Conservation (phyloP, 2,329 filamentous ascomycete genomes). For the Nothopassalora personata region DNA sequence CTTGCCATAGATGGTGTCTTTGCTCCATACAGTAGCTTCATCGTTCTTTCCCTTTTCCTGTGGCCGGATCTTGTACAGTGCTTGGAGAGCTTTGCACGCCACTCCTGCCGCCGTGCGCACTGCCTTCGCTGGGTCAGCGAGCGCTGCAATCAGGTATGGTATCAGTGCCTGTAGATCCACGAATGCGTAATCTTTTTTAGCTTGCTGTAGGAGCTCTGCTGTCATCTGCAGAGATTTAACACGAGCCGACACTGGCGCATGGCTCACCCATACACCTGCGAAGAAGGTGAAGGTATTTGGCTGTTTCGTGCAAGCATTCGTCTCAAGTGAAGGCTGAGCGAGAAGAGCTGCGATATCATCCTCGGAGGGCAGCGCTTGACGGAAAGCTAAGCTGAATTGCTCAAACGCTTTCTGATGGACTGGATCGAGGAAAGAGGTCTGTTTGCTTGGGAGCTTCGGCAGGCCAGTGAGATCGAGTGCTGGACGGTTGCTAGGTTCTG, state of each 20-base stretch:
- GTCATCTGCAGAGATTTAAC: constrained; percentile 16
- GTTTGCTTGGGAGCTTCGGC: constrained; percentile 11
- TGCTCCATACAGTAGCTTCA: constrained; percentile 45
- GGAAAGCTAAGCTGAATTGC: constrained; percentile 12
- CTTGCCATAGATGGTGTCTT: constrained; percentile 60
- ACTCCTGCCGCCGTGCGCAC: constrained; percentile 39
- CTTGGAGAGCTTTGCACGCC: constrained; percentile 11
- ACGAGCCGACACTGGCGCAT: constrained; percentile 8
- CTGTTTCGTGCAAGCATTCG: constrained; percentile 6
- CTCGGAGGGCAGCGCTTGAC: constrained; percentile 13
- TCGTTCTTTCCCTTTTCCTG: constrained; percentile 5
- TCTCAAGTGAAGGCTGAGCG: constrained; percentile 13
- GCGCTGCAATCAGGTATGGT: constrained; percentile 71
- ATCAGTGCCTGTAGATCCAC: constrained; percentile 67
- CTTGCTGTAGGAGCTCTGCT: constrained; percentile 9
- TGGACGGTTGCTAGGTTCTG: neutral
- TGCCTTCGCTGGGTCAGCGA: constrained; percentile 51
- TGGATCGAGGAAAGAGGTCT: constrained; percentile 16
- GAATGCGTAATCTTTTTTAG: neutral
- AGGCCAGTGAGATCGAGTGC: constrained; percentile 9
- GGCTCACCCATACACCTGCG: constrained; percentile 16
- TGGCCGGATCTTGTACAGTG: constrained; percentile 8
- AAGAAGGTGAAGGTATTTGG: constrained; percentile 20
- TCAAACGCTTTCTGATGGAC: constrained; percentile 10
- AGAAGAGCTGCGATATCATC: constrained; percentile 12